These are phyloP conservation scores for Solanum hybrid DNA, from an alignment of 305 asterid species.

Conservation along the genomic window DNA sequence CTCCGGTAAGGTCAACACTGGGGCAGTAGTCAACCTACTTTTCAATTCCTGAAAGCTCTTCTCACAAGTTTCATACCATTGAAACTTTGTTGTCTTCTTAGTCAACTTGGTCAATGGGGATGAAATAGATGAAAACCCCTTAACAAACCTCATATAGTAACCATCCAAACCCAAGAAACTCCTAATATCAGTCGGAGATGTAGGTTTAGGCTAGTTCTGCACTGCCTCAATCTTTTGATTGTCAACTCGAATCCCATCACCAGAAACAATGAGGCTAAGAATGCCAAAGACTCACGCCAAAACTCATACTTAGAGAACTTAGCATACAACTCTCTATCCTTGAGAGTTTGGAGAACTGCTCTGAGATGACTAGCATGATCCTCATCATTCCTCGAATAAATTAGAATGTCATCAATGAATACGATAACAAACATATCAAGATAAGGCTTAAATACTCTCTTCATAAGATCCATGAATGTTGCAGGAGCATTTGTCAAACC, in stretches of 20 bases:
- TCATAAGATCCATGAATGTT: background rate
- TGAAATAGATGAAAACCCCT: background rate
- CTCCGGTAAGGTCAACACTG: background rate
- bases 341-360: background rate
- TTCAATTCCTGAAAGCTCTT: background rate
- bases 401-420: background rate
- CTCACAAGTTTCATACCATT: background rate
- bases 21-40: background rate
- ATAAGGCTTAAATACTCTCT: background rate
- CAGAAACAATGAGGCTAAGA: background rate
- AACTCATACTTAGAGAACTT: background rate
- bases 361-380: background rate
- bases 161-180: background rate
- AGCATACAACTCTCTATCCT: background rate
- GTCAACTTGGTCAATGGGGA: background rate
- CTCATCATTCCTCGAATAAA: background rate
- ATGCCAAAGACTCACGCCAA: background rate
- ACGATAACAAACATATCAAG: background rate
- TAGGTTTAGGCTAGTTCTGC: background rate
- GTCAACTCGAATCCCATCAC: background rate
- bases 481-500: background rate
- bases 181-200: background rate
- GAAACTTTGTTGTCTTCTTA: background rate
- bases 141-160: background rate
- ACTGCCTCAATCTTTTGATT: background rate